Base-by-base conservation (phyloP, 805 yeast genomes). In the Ogataea siamensis region DNA sequence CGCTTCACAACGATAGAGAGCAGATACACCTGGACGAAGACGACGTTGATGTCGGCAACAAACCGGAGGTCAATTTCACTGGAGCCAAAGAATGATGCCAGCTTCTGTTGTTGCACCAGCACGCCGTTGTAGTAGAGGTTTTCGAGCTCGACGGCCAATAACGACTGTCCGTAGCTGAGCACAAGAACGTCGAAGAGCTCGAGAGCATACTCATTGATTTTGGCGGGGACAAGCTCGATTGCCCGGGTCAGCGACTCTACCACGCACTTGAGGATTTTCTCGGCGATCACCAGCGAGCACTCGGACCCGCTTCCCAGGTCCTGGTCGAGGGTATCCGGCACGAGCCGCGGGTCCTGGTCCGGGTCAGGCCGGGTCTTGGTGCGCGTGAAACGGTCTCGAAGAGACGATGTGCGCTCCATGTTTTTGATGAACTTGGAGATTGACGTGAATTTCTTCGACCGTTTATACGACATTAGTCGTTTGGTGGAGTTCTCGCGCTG, bases 161-260 rank as follows among this genome's bases (percentile, higher is more conserved):
- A 87, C 3, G 81, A 71, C 23, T 77, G 77, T 1, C 95, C 93
- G 25, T 86, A 69, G 38, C 83, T 87, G 32, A 76, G 69, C 15
- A 87, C 60, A 35, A 87, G 57, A 24, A 84, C 68, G 44, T 85
- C 86, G 41, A 85, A 66, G 10, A 89, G 60, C 44, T 80, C 88
- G 29, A 77, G 62, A 0, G 87, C 73, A 51, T 79, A 75, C 30
- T 73, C 80, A 5, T 81, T 72, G 2, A 84, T 67, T 41, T 73
- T 78, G 18, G 66, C 64, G 1, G 91, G 86, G 0, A 80, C 70
- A 25, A 87, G 65, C 55, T 87, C 96, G 51, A 86, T 71, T 3
- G 83, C 68, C 54, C 96, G 70, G 2, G 89, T 82, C 4, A 87
- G 67, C 1, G 89, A 73, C 60, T 88, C 97, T 23, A 87, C 82